Conservation (phyloP, 495 filamentous ascomycete genomes). For the Penicillium arizonense region DNA sequence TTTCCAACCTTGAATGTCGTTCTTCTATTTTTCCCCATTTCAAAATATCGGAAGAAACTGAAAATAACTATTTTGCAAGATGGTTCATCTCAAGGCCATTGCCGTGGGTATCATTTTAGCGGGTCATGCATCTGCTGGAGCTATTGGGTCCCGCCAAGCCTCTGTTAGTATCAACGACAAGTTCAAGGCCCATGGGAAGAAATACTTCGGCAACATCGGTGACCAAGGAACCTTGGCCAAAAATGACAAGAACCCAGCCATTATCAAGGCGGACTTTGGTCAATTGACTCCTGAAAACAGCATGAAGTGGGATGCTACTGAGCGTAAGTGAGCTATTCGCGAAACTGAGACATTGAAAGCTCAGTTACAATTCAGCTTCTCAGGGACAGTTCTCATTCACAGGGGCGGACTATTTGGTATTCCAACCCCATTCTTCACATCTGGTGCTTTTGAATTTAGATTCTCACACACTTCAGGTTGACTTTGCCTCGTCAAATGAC, state of each 20-base stretch:
- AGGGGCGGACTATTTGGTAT: conserved; percentile 41
- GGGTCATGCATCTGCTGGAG: conserved; percentile 3
- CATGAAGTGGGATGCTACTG: conserved; percentile 53
- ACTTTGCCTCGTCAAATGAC: conserved; percentile 45
- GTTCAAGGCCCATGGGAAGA: conserved; percentile 22
- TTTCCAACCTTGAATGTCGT: no score
- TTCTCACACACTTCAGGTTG: conserved; percentile 23
- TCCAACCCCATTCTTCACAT: not conserved
- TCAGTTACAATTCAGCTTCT: conserved; percentile 19
- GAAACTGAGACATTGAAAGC: not conserved
- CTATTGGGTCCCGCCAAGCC: conserved; percentile 14
- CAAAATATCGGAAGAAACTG: no score
- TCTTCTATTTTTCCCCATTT: no score
- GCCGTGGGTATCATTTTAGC: conserved; percentile 10
- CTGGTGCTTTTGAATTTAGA: not conserved
- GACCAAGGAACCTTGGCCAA: conserved; percentile 29
- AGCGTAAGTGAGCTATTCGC: conserved; percentile 20
- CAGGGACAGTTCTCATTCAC: conserved; percentile 43
- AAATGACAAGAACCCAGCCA: conserved; percentile 22
- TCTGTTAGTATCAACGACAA: conserved; percentile 20
- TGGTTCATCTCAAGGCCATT: conserved; percentile 10
- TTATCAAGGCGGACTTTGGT: conserved; percentile 48
- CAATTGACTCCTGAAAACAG: conserved; percentile 54
- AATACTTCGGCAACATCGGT: conserved; percentile 24
- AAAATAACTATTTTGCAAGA: not conserved